phyloP scores from a whole-genome alignment of 2,329 filamentous ascomycete species.

The Coleophoma crateriformis region DNA sequence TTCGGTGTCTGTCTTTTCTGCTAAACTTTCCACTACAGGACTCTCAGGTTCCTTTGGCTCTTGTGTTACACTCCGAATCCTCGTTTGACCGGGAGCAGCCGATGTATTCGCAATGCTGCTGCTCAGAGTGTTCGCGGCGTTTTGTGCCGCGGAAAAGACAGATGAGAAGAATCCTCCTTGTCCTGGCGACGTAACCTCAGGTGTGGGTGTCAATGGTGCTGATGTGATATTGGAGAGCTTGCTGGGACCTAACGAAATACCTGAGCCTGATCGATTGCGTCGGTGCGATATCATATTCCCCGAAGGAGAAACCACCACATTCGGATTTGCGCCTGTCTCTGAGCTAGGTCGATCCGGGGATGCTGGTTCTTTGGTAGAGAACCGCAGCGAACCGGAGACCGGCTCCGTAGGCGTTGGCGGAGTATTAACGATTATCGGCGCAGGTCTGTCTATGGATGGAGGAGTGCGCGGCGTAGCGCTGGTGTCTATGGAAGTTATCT shows the following conservation, averaged over 20 bases:
- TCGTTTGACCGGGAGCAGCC: constrained; percentile 46
- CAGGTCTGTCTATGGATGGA: constrained; percentile 18
- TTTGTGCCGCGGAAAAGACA: constrained; percentile 88
- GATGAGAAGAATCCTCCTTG: constrained; percentile 84
- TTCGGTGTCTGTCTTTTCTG: constrained; percentile 24
- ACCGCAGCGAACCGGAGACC: constrained; percentile 13
- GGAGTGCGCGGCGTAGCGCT: constrained; percentile 21
- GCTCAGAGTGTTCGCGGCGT: constrained; percentile 72
- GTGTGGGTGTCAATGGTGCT: constrained; percentile 69
- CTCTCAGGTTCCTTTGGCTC: constrained; percentile 24
- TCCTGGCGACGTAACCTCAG: constrained; percentile 58
- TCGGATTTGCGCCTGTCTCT: constrained; percentile 24
- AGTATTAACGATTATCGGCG: constrained; percentile 57
- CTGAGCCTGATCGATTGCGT: constrained; percentile 51
- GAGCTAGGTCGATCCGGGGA: constrained; percentile 16
- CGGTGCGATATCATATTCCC: constrained; percentile 72
- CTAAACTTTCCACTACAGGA: constrained; percentile 25
- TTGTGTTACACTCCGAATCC: constrained; percentile 30
- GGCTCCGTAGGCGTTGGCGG: constrained; percentile 58
- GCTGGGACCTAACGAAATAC: constrained; percentile 53
- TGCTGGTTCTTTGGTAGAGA: constrained; percentile 17
- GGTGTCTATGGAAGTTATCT: constrained; percentile 20
- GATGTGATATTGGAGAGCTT: constrained; percentile 76
- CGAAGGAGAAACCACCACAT: constrained; percentile 56
- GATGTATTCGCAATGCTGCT: constrained; percentile 67